Evolutionary conservation across 2,329 filamentous ascomycete genomes (phyloP), one percentile per base, ranked within the genome.

Genomic region (Herpotrichia juniperi): DNA sequence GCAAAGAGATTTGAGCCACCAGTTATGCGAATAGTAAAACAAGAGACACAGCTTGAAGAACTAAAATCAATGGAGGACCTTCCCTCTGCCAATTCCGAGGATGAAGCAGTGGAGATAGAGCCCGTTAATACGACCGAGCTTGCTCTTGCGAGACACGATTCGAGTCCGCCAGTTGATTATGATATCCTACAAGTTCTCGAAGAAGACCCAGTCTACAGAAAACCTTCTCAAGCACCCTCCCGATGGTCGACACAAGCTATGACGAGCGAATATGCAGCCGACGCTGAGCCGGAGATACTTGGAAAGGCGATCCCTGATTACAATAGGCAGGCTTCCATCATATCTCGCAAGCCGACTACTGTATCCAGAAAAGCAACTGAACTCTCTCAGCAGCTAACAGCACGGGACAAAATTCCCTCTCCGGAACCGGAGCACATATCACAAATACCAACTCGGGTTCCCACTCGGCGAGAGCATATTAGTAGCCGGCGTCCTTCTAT

Each of bases 161-260:
- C 32, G n/a, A 35, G n/a, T n/a, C 32, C 32, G n/a, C 32, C 8
- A 16, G 32, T 35, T 9, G 32, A 16, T 16, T 16, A 9, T 6
- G 32, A 35, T 16, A 35, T 16, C 32, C 8, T 16, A n/a, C 9
- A 35, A 9, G 32, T 35, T 35, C 9, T 35, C n/a, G n/a, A 9
- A 35, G 32, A 16, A 16, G 32, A 35, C n/a, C n/a, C 32, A 6
- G 6, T n/a, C n/a, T n/a, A 6, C 16, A 11, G 9, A 35, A 9
- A 6, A 9, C 32, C 16, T 35, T 35, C 8, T 16, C 32, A 16
- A 6, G 32, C n/a, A 16, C n/a, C 8, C 16, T 48, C 47, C 11
- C 26, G 22, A 14, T 44, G 28, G 43, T 43, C 46, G n/a, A 52
- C 44, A 10, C 39, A 42, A 34, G 37, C 31, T 26, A 28, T 45